Evolutionary conservation across 208 protist species (phyloP), one percentile per base, ranked within the genome.

Genomic region (Leishmania lainsoni): DNA sequence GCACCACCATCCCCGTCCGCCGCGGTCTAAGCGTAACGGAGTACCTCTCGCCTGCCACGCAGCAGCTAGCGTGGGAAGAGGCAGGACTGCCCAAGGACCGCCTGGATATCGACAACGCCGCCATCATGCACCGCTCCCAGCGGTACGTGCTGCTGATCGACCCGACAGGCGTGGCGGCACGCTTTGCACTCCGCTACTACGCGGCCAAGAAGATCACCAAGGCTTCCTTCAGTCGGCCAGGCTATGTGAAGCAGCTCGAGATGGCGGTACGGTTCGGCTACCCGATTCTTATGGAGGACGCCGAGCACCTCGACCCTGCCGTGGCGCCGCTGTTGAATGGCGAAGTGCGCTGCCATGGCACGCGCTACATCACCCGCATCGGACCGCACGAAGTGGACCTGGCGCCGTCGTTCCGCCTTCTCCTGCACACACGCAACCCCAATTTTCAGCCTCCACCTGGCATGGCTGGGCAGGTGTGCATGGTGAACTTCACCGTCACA

Each of bases 401-500:
- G 58, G 98, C 98, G 2, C 97, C 98, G 42, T 91, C 96, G 3
- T 99, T 99, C 84, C 82, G 87, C 56, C 94, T 99, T 9, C 99
- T 99, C 87, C 88, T 99, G 35, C 83, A 95, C 61, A 99, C 99
- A 35, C 93, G 99, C 56, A 94, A 99, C 86, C 92, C 98, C 22
- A 93, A 97, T 48, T 96, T 94, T 66, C 92, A 99, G 81, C 99
- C 99, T 65, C 80, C 97, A 10, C 98, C 99, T 10, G 97, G 98
- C 80, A 87, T 99, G 45, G 98, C 95, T 61, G 97, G 94, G n/a
- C 93, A 98, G 74, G 98, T 99, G 39, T 99, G 98, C 65, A 88
- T 99, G 69, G 93, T 99, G 42, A 99, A 99, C 93, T 99, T 99
- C 91, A 99, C 99, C 5, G 98, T 99, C 22, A 99, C 99, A 26